A percentile compares a stretch with the other conserved stretches of the same genome.
phyloP scores from a whole-genome alignment of 108 stramenopile genomes.

The Nitzschia sp. region DNA sequence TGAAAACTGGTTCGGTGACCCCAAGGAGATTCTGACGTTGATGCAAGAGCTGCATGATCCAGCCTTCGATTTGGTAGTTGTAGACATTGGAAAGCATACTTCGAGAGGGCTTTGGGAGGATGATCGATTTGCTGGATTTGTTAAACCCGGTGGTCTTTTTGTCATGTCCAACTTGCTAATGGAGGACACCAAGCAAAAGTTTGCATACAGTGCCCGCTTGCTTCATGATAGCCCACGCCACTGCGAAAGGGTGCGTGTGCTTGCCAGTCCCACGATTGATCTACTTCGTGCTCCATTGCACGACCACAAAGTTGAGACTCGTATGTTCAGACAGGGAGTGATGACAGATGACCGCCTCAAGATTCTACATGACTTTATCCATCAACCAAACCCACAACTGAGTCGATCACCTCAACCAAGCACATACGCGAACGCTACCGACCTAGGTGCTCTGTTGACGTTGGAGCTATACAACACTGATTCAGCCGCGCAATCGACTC shows the following conservation, averaged over 20 bases:
- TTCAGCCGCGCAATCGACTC: conserved; percentile 37
- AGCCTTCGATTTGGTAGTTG: conserved; percentile 64
- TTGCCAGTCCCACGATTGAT: conserved; percentile 38
- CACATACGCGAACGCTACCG: conserved; percentile 10
- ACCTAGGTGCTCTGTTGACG: background rate
- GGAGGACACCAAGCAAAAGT: conserved; percentile 52
- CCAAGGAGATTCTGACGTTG: conserved; percentile 49
- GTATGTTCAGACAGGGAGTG: conserved; percentile 2
- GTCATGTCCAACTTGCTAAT: conserved; percentile 59
- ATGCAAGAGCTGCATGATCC: conserved; percentile 54
- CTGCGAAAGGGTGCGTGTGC: conserved; percentile 24
- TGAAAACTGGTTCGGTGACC: conserved; percentile 77
- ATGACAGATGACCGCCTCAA: conserved; percentile 13
- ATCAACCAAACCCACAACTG: conserved; percentile 32
- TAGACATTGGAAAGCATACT: conserved; percentile 63
- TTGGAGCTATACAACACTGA: conserved; percentile 22
- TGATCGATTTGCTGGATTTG: conserved; percentile 58
- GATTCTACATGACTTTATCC: conserved; percentile 31
- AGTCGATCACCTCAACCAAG: background rate
- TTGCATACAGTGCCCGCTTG: conserved; percentile 38
- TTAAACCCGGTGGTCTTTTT: conserved; percentile 62
- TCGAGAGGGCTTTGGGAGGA: conserved; percentile 54
- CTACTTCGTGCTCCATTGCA: conserved; percentile 17
- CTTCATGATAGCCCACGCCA: conserved; percentile 23
- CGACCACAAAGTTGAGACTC: conserved; percentile 37